phyloP scores from a whole-genome alignment of 495 filamentous ascomycete genomes.

The Aspergillus asperescens region DNA sequence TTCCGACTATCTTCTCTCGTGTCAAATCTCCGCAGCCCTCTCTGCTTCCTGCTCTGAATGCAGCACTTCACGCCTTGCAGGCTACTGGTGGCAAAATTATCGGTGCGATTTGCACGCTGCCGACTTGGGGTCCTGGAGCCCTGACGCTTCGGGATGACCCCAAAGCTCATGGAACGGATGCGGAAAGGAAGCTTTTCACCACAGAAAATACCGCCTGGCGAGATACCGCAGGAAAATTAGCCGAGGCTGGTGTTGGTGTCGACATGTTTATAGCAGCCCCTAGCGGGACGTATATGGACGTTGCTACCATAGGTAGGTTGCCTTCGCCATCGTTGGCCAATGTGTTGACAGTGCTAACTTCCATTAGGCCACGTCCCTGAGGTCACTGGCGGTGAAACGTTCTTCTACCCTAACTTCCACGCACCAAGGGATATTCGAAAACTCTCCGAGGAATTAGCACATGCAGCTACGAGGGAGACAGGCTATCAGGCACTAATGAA shows the following conservation, averaged over 20 bases:
- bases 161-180: conserved; percentile 79
- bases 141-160: conserved; percentile 81
- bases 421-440: conserved; percentile 77
- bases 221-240: conserved; percentile 80
- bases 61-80: conserved; percentile 73
- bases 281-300: conserved; percentile 83
- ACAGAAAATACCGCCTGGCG: conserved; percentile 83
- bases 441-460: conserved; percentile 78
- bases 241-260: conserved; percentile 78
- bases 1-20: conserved; percentile 78
- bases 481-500: conserved; percentile 98
- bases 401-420: conserved; percentile 95
- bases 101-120: conserved; percentile 75
- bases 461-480: conserved; percentile 85
- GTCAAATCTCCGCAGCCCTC: conserved; percentile 87
- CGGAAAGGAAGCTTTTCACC: conserved; percentile 84
- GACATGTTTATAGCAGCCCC: conserved; percentile 94
- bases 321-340: not conserved
- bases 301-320: conserved; percentile 82
- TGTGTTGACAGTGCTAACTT: not conserved
- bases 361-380: conserved; percentile 36
- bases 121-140: conserved; percentile 83
- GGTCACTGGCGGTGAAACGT: conserved; percentile 83
- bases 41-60: conserved; percentile 74
- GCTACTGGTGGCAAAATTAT: conserved; percentile 89